Percentiles rank a stretch among this genome's conserved stretches.
Conservation (phyloP, 169 alveolate genomes). For the Cryptosporidium ubiquitum region DNA sequence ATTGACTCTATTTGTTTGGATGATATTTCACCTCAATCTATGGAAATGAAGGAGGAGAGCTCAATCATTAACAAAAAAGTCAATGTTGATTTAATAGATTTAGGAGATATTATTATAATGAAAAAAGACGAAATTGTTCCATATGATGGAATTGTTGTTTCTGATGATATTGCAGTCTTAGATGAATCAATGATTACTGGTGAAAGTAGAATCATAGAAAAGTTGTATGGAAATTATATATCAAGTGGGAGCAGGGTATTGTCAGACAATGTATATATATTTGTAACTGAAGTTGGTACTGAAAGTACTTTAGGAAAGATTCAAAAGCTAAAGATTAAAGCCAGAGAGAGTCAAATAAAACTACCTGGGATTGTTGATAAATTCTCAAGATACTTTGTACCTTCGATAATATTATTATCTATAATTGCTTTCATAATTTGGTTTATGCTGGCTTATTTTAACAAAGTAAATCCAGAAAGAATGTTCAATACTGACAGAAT, state of each 20-base stretch:
- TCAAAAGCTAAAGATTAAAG: constrained; percentile 33
- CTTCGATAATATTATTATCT: constrained; percentile 14
- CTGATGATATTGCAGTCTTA: constrained; percentile 20
- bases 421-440: constrained; percentile 17
- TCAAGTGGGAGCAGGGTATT: constrained; percentile 44
- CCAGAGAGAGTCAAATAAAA: constrained; percentile 21
- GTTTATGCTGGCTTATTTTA: constrained; percentile 55
- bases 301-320: constrained; percentile 71
- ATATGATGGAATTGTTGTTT: constrained; percentile 64
- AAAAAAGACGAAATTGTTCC: constrained; percentile 49
- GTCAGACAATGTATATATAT: background rate
- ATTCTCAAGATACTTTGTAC: constrained; percentile 52
- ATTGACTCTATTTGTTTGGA: constrained; percentile 15
- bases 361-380: constrained; percentile 41
- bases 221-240: constrained; percentile 54
- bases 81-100: constrained; percentile 44
- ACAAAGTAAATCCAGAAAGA: constrained; percentile 17
- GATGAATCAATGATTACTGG: constrained; percentile 71
- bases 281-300: constrained; percentile 41
- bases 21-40: constrained; percentile 31
- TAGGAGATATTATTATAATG: constrained; percentile 41
- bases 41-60: constrained; percentile 47
- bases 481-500: constrained; percentile 44
- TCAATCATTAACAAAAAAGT: constrained; percentile 1
- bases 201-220: constrained; percentile 51